Conservation (phyloP, 192 early-diverging fungal species). For the Powellomyces hirtus region DNA sequence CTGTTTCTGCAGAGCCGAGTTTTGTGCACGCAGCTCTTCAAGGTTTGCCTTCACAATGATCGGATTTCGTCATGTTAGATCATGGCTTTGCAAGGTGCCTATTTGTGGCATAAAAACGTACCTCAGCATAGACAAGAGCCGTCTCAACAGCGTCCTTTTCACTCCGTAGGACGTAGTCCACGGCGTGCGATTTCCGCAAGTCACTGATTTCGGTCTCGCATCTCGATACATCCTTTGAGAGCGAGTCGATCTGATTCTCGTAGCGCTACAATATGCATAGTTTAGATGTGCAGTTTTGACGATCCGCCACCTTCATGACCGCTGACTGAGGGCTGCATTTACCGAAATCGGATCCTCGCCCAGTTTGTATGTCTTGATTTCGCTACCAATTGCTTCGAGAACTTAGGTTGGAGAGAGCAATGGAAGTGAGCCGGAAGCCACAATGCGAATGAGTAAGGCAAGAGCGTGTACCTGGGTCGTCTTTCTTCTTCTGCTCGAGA, state of each 20-base stretch:
- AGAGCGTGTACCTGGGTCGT: constrained; percentile 29
- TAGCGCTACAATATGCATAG: no score
- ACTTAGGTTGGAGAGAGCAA: background rate
- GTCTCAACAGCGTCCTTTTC: constrained; percentile 31
- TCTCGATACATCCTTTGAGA: constrained; percentile 10
- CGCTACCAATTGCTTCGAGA: constrained; percentile 26
- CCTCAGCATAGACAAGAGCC: background rate
- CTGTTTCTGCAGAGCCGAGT: constrained; percentile 31
- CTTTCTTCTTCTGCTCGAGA: constrained; percentile 33
- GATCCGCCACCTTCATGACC: no score
- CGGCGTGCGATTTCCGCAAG: constrained; percentile 23
- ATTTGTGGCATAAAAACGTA: no score
- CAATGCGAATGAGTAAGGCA: background rate
- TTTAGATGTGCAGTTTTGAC: no score
- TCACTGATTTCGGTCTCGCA: background rate
- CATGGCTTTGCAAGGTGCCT: no score
- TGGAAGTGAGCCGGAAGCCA: background rate
- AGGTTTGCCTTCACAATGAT: constrained; percentile 21
- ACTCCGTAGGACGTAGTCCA: constrained; percentile 38
- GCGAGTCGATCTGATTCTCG: constrained; percentile 23
- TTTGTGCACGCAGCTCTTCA: constrained; percentile 18
- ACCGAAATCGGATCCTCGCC: constrained; percentile 45
- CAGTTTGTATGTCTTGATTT: constrained; percentile 22
- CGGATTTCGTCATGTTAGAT: no score
- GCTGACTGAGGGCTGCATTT: no score